These are phyloP conservation scores for Globisporangium recalcitrans DNA, from an alignment of 352 stramenopile species.

Conservation along the genomic window DNA sequence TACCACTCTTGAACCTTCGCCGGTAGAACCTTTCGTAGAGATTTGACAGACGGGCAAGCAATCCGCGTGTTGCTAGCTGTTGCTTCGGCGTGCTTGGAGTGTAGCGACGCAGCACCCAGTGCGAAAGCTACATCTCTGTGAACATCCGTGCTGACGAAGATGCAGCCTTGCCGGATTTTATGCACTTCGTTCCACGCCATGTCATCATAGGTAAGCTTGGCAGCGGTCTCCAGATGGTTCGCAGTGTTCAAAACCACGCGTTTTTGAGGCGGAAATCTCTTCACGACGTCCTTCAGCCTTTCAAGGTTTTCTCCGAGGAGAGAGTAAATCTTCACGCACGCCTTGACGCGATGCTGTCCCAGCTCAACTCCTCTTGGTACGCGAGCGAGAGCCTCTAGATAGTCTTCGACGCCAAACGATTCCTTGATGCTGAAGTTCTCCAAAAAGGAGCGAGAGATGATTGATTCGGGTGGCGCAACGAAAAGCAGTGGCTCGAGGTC, in stretches of 20 bases:
- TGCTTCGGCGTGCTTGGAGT: conserved; percentile 56
- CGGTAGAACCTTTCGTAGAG: conserved; percentile 42
- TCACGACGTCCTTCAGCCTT: conserved; percentile 21
- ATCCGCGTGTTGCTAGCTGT: conserved; percentile 48
- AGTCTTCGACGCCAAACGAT: conserved; percentile 48
- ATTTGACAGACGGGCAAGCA: conserved; percentile 30
- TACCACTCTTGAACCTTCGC: conserved; percentile 28
- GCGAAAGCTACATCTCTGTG: conserved; percentile 34
- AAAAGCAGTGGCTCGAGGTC: conserved; percentile 60
- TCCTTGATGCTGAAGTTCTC: conserved; percentile 46
- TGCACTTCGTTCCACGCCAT: conserved; percentile 75
- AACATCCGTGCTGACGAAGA: conserved; percentile 52
- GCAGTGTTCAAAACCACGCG: conserved; percentile 37
- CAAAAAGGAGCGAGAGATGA: conserved; percentile 58
- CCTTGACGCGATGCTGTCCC: conserved; percentile 20
- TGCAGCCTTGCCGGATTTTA: conserved; percentile 38
- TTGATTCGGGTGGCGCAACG: conserved; percentile 42
- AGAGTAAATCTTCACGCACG: conserved; percentile 47
- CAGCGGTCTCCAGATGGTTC: conserved; percentile 29
- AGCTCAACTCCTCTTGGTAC: conserved; percentile 30
- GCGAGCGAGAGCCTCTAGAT: conserved; percentile 42
- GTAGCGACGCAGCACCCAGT: conserved; percentile 55
- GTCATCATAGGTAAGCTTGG: conserved; percentile 55
- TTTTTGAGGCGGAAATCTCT: conserved; percentile 28
- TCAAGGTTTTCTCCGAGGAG: conserved; percentile 30